Evolutionary conservation across 1,284 basidiomycete genomes (phyloP).

Genomic region (Rhizoctonia solani): DNA sequence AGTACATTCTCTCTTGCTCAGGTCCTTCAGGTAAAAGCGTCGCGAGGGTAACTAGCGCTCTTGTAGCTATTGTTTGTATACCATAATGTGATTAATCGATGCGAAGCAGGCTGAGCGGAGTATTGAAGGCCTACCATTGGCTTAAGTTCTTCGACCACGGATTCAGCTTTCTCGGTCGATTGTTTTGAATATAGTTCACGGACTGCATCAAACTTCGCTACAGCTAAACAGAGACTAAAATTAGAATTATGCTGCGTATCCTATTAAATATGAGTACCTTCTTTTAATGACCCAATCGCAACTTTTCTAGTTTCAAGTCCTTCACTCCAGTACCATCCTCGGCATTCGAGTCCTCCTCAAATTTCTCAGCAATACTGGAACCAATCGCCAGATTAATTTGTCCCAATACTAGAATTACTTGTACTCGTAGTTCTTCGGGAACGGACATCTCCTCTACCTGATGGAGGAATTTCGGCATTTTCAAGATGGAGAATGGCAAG

Average conservation of each 20-base stretch:
- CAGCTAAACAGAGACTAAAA: background rate
- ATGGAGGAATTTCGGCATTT: background rate
- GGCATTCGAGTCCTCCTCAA: slow-evolving; percentile 1
- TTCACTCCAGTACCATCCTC: background rate
- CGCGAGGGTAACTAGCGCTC: slow-evolving; percentile 26
- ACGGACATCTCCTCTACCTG: background rate
- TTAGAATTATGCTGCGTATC: background rate
- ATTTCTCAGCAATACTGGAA: background rate
- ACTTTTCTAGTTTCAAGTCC: background rate
- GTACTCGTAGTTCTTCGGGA: background rate
- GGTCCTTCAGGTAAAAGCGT: slow-evolving; percentile 21
- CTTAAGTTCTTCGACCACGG: slow-evolving; percentile 5
- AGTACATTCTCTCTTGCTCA: slow-evolving; percentile 25
- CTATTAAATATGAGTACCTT: background rate
- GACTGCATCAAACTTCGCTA: background rate
- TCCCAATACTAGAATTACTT: background rate
- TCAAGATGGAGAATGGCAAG: background rate
- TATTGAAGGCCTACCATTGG: background rate
- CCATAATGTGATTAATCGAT: background rate
- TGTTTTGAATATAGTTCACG: background rate
- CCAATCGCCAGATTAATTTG: slow-evolving; percentile 7
- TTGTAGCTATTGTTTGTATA: slow-evolving; percentile 8
- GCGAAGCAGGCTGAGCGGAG: background rate
- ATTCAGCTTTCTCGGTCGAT: background rate
- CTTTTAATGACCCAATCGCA: background rate